A percentile compares a stretch with the other conserved stretches of the same genome.
Conservation (phyloP, 164 flowering plant species). For the Houttuynia cordata region DNA sequence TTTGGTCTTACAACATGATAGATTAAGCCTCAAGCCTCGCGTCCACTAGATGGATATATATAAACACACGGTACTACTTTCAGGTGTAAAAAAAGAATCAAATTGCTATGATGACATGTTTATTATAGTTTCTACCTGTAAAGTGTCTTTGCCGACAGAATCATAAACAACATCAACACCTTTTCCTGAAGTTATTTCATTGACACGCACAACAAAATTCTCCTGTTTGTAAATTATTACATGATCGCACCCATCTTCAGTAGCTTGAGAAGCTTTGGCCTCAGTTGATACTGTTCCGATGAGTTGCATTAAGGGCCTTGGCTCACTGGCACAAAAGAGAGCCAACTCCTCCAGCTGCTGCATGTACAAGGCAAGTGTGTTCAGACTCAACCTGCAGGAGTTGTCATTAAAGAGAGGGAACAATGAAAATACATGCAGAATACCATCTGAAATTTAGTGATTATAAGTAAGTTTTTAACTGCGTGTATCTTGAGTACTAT, state of each 20-base stretch:
- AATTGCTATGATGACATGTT: neutral
- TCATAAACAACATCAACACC: slow-evolving; percentile 28
- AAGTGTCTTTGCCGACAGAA: slow-evolving; percentile 27
- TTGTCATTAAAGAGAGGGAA: neutral
- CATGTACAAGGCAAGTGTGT: slow-evolving; percentile 80
- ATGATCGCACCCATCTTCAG: slow-evolving; percentile 78
- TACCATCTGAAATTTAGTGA: neutral
- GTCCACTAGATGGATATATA: too few relatives aligned
- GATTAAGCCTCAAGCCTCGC: neutral
- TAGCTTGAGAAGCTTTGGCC: slow-evolving; percentile 81
- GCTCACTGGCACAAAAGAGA: slow-evolving; percentile 92
- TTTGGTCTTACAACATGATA: too few relatives aligned
- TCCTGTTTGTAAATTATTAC: slow-evolving; percentile 57
- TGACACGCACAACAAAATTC: slow-evolving; percentile 62
- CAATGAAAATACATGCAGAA: neutral
- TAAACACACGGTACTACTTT: neutral
- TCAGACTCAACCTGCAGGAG: slow-evolving; percentile 60
- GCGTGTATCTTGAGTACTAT: too few relatives aligned
- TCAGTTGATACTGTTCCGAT: slow-evolving; percentile 86
- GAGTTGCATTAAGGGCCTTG: slow-evolving; percentile 80
- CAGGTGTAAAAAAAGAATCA: neutral
- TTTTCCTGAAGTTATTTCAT: slow-evolving; percentile 27
- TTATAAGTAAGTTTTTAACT: too few relatives aligned
- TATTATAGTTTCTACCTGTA: slow-evolving; percentile 23
- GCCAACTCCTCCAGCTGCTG: slow-evolving; percentile 97